phyloP scores from a whole-genome alignment of 768 basidiomycete genomes.

The Asterophora parasitica region DNA sequence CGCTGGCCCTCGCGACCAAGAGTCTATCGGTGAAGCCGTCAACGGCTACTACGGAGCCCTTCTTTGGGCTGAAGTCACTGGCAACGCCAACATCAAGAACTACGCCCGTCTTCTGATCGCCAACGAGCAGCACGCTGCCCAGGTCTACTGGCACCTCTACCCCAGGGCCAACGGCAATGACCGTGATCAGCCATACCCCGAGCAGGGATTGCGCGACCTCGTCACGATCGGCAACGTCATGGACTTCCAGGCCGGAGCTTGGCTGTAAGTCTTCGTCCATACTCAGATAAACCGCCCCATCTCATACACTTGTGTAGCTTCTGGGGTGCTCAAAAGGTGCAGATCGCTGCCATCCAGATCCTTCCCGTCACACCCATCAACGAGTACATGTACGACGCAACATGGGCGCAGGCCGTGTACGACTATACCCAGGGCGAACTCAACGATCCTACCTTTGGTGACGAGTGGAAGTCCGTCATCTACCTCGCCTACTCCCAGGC shows the following conservation, averaged over 20 bases:
- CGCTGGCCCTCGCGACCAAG: slow-evolving; percentile 29
- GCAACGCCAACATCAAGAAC: slow-evolving; percentile 26
- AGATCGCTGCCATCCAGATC: slow-evolving; percentile 33
- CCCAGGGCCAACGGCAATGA: slow-evolving; percentile 25
- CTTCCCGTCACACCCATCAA: slow-evolving; percentile 31
- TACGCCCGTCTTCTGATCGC: slow-evolving; percentile 29
- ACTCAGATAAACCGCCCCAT: not conserved
- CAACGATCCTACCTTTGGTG: slow-evolving; percentile 21
- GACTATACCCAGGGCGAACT: slow-evolving; percentile 24
- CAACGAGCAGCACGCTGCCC: slow-evolving; percentile 29
- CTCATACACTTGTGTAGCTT: slow-evolving; percentile 16
- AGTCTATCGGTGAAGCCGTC: slow-evolving; percentile 29
- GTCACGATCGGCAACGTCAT: slow-evolving; percentile 32
- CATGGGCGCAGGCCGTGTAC: slow-evolving; percentile 26
- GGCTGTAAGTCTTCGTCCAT: slow-evolving; percentile 25
- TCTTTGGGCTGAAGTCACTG: slow-evolving; percentile 27
- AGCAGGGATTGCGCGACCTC: slow-evolving; percentile 23
- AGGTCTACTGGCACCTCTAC: slow-evolving; percentile 33
- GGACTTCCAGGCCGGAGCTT: slow-evolving; percentile 32
- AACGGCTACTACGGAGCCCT: slow-evolving; percentile 33
- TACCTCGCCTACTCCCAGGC: slow-evolving; percentile 28
- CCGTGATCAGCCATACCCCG: slow-evolving; percentile 31
- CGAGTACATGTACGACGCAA: slow-evolving; percentile 28
- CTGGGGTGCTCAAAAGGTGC: slow-evolving; percentile 28
- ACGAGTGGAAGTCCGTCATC: slow-evolving; percentile 32